Conservation (phyloP, 2,329 filamentous ascomycete genomes). For the Talaromyces sp. region DNA sequence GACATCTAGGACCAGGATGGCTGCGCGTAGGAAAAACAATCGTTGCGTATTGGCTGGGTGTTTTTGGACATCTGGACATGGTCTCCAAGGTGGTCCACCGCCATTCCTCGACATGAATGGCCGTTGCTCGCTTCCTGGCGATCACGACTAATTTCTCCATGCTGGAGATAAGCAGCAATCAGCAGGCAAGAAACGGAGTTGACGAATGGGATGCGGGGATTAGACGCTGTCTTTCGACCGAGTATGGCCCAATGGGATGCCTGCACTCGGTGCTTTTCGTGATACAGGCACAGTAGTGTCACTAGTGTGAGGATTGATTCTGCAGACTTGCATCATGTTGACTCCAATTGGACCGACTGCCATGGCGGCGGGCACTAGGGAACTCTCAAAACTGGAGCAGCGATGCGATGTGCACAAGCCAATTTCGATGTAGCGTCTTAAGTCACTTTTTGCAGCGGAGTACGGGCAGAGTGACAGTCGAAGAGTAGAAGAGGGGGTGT, state of each 20-base stretch:
- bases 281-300: constrained; percentile 21
- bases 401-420: constrained; percentile 1
- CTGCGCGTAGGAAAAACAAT: constrained; percentile 6
- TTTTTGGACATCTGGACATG: neutral
- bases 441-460: too few relatives aligned
- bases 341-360: neutral
- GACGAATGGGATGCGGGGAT: constrained; percentile 13
- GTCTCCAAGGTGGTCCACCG: neutral
- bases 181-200: neutral
- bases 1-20: constrained; percentile 15
- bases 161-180: constrained; percentile 1
- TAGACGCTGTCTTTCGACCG: constrained; percentile 9
- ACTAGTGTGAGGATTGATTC: constrained; percentile 19
- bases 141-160: constrained; percentile 12
- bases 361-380: constrained; percentile 13
- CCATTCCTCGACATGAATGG: constrained; percentile 11
- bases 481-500: neutral
- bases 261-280: constrained; percentile 7
- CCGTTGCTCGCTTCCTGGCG: neutral
- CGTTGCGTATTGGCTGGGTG: constrained; percentile 13
- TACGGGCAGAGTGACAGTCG: too few relatives aligned
- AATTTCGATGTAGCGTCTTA: neutral
- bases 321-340: constrained; percentile 9
- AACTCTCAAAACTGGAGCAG: neutral
- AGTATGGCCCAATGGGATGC: constrained; percentile 15